Base-by-base conservation (phyloP, 495 filamentous ascomycete genomes). In the Amniculicola lignicola region DNA sequence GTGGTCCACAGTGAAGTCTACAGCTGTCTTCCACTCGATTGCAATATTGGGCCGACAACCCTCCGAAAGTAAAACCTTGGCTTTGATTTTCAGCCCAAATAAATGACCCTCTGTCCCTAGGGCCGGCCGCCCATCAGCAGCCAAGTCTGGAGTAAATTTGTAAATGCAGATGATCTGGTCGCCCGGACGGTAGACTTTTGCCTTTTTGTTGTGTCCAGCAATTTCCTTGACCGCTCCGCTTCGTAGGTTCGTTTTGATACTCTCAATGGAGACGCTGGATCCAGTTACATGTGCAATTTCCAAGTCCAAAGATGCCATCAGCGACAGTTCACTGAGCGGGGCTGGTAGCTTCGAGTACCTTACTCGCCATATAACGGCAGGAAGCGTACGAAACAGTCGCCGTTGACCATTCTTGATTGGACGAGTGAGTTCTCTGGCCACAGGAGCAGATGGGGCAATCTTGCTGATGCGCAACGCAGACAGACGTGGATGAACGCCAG, bases 91-190 rank as follows among this genome's bases (percentile, higher is more conserved):
- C 40, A 96, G 86, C 31, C 74, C 78, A 22, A 68, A 81, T 69
- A 63, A 67, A 74, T 74, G 77, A 25, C 75, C 55, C 74, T 68
- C 61, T 75, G 70, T 51, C 70, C 46, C 40, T 24, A 43, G 24
- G 11, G 38, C 3, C 31, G 51, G 45, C 25, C 49, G 24, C 5
- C 43, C 43, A 28, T 57, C 45, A 2, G n/a, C 19, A 18, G 45
- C 80, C 67, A 46, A 81, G 78, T 80, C 78, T 0, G 87, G 86
- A 2, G 77, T 76, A 18, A 97, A 74, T 56, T 83, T 83, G 70
- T 93, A 95, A 46, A 96, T 74, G 61, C 94, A 83, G 4, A 88
- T 93, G 46, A 92, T 70, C 68, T 92, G 88, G 61, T 96, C 90
- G 64, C 87, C 81, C 14, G 90, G 87, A 19, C 82, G 83, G 59